These are phyloP conservation scores for Mimosa pudica DNA, from an alignment of 306 rosid genomes.

Conservation along the genomic window DNA sequence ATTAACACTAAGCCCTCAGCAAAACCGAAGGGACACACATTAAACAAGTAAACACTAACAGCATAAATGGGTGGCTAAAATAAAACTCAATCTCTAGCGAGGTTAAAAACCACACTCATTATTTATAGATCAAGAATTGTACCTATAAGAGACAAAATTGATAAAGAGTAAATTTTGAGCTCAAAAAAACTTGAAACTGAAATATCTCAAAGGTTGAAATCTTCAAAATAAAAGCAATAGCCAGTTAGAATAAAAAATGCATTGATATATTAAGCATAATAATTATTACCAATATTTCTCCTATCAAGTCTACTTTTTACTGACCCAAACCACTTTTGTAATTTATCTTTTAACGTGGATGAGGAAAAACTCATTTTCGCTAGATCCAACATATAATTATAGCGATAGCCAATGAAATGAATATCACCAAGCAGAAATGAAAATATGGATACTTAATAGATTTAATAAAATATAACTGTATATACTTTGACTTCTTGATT, in stretches of 20 bases:
- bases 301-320: background rate
- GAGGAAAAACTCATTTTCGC: background rate
- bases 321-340: conserved; percentile 3
- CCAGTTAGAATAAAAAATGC: background rate
- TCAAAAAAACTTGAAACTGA: background rate
- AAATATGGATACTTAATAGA: background rate
- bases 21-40: background rate
- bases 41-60: background rate
- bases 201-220: background rate
- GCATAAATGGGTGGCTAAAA: conserved; percentile 5
- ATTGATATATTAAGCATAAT: background rate
- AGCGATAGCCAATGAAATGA: background rate
- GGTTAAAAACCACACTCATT: background rate
- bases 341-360: background rate
- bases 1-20: background rate
- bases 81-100: conserved; percentile 4
- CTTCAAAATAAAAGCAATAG: background rate
- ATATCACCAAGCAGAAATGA: background rate
- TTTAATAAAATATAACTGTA: background rate
- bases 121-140: background rate
- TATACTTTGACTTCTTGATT: background rate
- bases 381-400: background rate
- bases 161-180: background rate
- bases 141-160: background rate
- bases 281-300: background rate